Conservation (phyloP, 805 yeast species). For the Candida koratica region DNA sequence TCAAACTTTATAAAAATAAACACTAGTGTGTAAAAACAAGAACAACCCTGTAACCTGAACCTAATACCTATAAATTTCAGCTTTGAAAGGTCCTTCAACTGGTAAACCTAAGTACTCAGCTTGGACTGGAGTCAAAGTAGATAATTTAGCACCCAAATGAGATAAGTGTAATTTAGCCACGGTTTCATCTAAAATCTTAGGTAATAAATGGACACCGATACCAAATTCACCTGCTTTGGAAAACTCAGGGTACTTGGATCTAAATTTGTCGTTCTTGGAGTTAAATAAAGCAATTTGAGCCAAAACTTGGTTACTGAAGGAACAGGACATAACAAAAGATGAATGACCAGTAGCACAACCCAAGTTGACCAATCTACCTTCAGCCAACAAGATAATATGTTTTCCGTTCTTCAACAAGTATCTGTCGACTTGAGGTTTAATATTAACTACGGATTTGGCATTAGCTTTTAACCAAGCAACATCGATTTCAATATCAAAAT, state of each 20-base stretch:
- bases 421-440: conserved; percentile 99
- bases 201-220: conserved; percentile 91
- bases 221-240: conserved; percentile 87
- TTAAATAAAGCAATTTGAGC: conserved; percentile 98
- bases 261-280: conserved; percentile 76
- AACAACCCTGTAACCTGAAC: conserved; percentile 1
- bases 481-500: conserved; percentile 97
- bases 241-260: conserved; percentile 79
- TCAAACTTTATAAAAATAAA: conserved; percentile 16
- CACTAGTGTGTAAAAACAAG: too few relatives aligned
- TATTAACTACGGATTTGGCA: conserved; percentile 91
- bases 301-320: conserved; percentile 98
- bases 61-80: conserved; percentile 96
- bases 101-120: conserved; percentile 93
- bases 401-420: conserved; percentile 83
- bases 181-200: conserved; percentile 97
- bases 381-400: conserved; percentile 94
- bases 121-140: conserved; percentile 73
- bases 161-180: conserved; percentile 95
- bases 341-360: conserved; percentile 99
- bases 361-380: conserved; percentile 98
- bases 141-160: conserved; percentile 87
- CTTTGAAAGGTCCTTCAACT: conserved; percentile 93
- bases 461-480: conserved; percentile 97
- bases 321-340: conserved; percentile 98